A percentile compares a stretch with the other conserved stretches of the same genome.
These are phyloP conservation scores for Penicillium chermesinum DNA, from an alignment of 495 filamentous ascomycete species.

Conservation along the genomic window DNA sequence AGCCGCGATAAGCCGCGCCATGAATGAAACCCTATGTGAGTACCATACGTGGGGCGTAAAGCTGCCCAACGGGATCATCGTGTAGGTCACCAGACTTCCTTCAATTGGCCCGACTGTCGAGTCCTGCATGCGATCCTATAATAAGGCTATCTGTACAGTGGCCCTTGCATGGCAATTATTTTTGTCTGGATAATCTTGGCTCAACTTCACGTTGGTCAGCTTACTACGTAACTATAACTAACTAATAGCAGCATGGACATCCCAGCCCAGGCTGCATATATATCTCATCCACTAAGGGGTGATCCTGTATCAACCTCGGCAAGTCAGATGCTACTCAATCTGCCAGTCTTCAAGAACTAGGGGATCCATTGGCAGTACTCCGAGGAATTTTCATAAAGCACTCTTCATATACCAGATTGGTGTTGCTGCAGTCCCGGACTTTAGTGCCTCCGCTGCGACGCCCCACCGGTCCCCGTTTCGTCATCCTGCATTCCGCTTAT, in stretches of 20 bases:
- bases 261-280: too few relatives aligned
- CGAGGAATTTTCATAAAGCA: too few relatives aligned
- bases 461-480: constrained; percentile 13
- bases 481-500: constrained; percentile 22
- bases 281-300: too few relatives aligned
- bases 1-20: too few relatives aligned
- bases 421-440: not conserved
- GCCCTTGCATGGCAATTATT: not conserved
- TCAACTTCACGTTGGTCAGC: not conserved
- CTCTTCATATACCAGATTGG: constrained; percentile 1
- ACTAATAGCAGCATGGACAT: not conserved
- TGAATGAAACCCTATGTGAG: too few relatives aligned
- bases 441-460: not conserved
- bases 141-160: not conserved
- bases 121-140: constrained; percentile 12
- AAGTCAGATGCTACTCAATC: too few relatives aligned
- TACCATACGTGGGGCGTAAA: too few relatives aligned
- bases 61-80: constrained; percentile 14
- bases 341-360: too few relatives aligned
- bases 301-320: too few relatives aligned
- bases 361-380: not conserved
- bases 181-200: not conserved
- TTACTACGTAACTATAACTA: not conserved
- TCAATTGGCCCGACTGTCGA: constrained; percentile 11
- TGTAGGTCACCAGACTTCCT: constrained; percentile 17